Evolutionary conservation across 2,329 filamentous ascomycete genomes (phyloP).

Genomic region (Gliomastix tumulicola): DNA sequence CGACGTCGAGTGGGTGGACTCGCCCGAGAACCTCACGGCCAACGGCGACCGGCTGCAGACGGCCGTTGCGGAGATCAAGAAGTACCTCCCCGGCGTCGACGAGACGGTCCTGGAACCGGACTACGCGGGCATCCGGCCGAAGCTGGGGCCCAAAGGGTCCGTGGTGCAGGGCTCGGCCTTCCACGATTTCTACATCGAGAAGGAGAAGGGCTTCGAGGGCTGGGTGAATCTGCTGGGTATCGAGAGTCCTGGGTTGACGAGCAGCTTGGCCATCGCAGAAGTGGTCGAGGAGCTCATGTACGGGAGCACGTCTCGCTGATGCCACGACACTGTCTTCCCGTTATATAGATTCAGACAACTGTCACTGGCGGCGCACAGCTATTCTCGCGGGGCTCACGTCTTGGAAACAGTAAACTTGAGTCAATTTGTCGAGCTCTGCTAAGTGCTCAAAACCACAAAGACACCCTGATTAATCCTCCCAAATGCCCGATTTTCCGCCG

Average conservation of each 20-base stretch:
- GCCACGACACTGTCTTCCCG: too few species aligned
- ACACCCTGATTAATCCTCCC: too few species aligned
- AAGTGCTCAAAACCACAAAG: too few species aligned
- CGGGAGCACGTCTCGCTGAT: too few species aligned
- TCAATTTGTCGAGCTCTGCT: too few species aligned
- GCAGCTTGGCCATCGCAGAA: conserved; percentile 77
- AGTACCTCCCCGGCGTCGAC: conserved; percentile 73
- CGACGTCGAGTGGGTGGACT: conserved; percentile 87
- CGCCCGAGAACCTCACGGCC: conserved; percentile 62
- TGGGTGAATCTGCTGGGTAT: conserved; percentile 91
- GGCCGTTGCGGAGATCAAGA: conserved; percentile 67
- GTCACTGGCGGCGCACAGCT: too few species aligned
- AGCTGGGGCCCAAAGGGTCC: conserved; percentile 56
- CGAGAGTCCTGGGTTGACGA: conserved; percentile 88
- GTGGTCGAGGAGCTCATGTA: conserved; percentile 54
- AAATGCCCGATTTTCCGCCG: too few species aligned
- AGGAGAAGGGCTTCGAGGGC: conserved; percentile 70
- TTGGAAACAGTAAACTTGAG: too few species aligned
- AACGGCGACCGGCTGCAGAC: conserved; percentile 54
- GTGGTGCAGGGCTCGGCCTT: conserved; percentile 63
- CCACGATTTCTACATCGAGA: conserved; percentile 74
- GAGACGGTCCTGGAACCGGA: conserved; percentile 62
- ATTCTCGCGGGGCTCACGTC: too few species aligned
- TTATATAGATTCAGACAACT: too few species aligned
- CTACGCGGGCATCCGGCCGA: conserved; percentile 89